Base-by-base conservation (phyloP, 805 yeast genomes). In the Henningerozyma blattae region DNA sequence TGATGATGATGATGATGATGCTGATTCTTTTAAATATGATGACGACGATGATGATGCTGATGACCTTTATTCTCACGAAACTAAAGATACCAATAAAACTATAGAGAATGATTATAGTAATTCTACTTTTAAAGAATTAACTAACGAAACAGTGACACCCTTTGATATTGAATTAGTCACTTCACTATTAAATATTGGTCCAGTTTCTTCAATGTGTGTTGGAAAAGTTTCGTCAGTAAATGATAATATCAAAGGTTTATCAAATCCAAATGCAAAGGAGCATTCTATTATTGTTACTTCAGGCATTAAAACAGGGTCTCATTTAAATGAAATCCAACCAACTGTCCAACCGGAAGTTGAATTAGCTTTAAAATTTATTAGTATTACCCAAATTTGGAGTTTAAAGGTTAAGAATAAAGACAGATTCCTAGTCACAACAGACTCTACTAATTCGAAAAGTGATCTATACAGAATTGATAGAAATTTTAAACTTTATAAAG, bases 361-460 rank as follows among this genome's bases (percentile, higher is more conserved):
- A 33, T 72, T 83, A 2, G 75, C 86, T 3, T 64, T 83, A 34
- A 75, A 72, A 39, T 81, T 81, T 47, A 77, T 78, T 15, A 79
- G 75, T 48, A 77, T 80, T 22, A 72, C 77, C 42, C 72, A 77
- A 44, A 67, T 82, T 46, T 86, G 94, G 94, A 79, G 81, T 28
- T 54, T 83, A 19, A 58, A 62, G 32, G 38, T 55, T 13, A 49
- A 54, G 30, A 56, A 59, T 31, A 62, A 64, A 22, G 74, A 74
- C 47, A 67, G 67, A 40, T 82, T 69, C 48, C 59, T 84, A 31
- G 66, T 84, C 15, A 79, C 93, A 0, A 79, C 93, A 0, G 87
- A 79, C 50, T 70, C 71, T 27, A 58, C 65, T 15, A 72, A 73
- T 39, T 65, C 65, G 32, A 77, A 75, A 42, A 75, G 85, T 16